These are phyloP conservation scores for Tricholoma sp. DNA, from an alignment of 768 basidiomycete genomes.

Conservation along the genomic window DNA sequence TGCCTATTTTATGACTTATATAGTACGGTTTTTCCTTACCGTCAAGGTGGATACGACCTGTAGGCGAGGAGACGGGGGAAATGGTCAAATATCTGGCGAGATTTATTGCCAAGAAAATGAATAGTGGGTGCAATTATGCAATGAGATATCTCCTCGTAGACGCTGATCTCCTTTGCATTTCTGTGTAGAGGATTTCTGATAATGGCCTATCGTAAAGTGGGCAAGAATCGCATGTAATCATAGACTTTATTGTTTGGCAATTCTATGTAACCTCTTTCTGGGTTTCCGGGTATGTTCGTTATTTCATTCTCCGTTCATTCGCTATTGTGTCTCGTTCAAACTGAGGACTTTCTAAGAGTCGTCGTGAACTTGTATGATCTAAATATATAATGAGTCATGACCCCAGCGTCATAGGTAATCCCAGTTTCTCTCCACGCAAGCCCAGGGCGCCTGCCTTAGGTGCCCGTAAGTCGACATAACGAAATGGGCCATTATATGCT, in stretches of 20 bases:
- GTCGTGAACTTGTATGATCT: no score
- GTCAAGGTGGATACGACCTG: constrained; percentile 64
- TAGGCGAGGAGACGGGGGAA: constrained; percentile 68
- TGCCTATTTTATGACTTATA: not conserved
- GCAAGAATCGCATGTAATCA: not conserved
- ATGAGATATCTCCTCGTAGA: not conserved
- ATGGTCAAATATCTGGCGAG: constrained; percentile 63
- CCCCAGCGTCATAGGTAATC: no score
- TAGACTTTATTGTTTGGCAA: not conserved
- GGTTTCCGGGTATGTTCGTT: not conserved
- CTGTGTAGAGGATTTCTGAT: not conserved
- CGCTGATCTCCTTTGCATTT: not conserved
- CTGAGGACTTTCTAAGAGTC: not conserved
- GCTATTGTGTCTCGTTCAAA: not conserved
- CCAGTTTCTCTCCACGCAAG: no score
- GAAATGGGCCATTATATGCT: no score
- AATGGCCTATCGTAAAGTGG: not conserved
- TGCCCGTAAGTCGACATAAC: no score
- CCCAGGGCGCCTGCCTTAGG: no score
- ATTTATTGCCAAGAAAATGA: constrained; percentile 50
- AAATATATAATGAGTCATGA: no score
- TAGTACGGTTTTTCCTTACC: constrained; percentile 80
- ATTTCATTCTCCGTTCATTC: no score
- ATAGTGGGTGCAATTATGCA: constrained; percentile 20
- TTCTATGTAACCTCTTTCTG: not conserved